Percentiles rank a stretch among this genome's conserved stretches.
Conservation (phyloP, 768 basidiomycete genomes). For the Hericium erinaceus region DNA sequence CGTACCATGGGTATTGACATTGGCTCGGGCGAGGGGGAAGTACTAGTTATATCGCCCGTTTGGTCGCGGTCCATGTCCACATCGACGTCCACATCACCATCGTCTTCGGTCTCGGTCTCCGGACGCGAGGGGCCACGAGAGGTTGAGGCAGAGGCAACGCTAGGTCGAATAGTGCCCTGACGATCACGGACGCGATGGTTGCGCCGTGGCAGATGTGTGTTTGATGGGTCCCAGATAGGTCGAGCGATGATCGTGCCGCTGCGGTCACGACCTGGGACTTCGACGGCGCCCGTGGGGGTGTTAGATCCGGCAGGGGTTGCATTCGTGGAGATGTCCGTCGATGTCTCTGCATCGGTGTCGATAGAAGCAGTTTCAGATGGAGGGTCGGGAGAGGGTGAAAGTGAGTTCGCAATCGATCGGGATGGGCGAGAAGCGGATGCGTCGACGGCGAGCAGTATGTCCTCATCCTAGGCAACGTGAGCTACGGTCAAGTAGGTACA, state of each 20-base stretch:
- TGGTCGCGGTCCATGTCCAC: conserved; percentile 26
- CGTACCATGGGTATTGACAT: conserved; percentile 18
- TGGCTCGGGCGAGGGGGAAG: conserved; percentile 21
- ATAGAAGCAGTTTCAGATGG: conserved; percentile 17
- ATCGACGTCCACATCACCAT: conserved; percentile 55
- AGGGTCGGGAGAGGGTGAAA: conserved; percentile 9
- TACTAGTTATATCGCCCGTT: conserved; percentile 15
- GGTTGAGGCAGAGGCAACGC: conserved; percentile 14
- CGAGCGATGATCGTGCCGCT: conserved; percentile 70
- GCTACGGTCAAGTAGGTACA: background rate
- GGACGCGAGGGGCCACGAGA: conserved; percentile 42
- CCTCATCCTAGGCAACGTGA: conserved; percentile 17
- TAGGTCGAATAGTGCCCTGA: conserved; percentile 8
- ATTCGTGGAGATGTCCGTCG: conserved; percentile 51
- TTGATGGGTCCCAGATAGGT: conserved; percentile 41
- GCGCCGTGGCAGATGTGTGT: conserved; percentile 19
- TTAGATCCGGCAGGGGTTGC: conserved; percentile 49
- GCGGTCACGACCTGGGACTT: conserved; percentile 56
- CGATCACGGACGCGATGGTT: conserved; percentile 20
- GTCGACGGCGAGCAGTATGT: conserved; percentile 9
- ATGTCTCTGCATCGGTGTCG: conserved; percentile 51
- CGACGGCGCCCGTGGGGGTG: conserved; percentile 52
- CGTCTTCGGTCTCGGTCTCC: conserved; percentile 75
- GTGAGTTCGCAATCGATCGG: conserved; percentile 12
- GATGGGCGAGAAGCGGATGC: conserved; percentile 6